Evolutionary conservation across 2,329 filamentous ascomycete genomes (phyloP).

Genomic region (Alternaria metachromatica): DNA sequence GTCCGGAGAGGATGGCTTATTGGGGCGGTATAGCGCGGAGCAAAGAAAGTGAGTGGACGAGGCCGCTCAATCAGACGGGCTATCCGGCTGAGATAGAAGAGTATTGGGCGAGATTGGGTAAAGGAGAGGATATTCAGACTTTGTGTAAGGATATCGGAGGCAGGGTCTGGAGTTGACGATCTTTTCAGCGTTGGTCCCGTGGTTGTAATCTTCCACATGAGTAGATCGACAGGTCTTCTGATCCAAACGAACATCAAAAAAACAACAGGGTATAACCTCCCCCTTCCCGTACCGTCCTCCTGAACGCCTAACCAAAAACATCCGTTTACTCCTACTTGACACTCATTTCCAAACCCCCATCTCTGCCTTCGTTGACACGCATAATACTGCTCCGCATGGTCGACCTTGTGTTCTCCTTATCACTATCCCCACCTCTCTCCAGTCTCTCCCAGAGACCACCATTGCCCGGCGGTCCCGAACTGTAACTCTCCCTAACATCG

Average conservation of each 20-base stretch:
- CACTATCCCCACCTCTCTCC: background rate
- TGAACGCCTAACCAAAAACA: background rate
- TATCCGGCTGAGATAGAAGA: background rate
- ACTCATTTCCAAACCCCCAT: slow-evolving; percentile 20
- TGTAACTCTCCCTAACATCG: slow-evolving; percentile 15
- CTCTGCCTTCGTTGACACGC: slow-evolving; percentile 21
- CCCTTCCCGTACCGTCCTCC: background rate
- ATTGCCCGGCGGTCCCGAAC: background rate
- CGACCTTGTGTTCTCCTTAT: background rate
- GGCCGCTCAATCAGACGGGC: background rate
- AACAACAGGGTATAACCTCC: background rate
- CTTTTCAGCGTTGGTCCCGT: background rate
- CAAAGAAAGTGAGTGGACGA: background rate
- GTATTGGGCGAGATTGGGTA: background rate
- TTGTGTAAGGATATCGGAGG: background rate
- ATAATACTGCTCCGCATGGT: slow-evolving; percentile 1
- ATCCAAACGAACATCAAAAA: background rate
- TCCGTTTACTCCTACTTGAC: background rate
- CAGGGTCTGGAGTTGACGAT: background rate
- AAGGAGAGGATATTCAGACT: background rate
- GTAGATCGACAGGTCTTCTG: background rate
- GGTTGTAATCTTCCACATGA: background rate
- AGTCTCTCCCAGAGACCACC: background rate
- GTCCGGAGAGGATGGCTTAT: slow-evolving; percentile 8
- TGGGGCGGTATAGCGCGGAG: background rate